Evolutionary conservation across 2,329 filamentous ascomycete species (phyloP), one percentile per base, ranked within the genome.

Genomic region (Apiospora pterosperma): DNA sequence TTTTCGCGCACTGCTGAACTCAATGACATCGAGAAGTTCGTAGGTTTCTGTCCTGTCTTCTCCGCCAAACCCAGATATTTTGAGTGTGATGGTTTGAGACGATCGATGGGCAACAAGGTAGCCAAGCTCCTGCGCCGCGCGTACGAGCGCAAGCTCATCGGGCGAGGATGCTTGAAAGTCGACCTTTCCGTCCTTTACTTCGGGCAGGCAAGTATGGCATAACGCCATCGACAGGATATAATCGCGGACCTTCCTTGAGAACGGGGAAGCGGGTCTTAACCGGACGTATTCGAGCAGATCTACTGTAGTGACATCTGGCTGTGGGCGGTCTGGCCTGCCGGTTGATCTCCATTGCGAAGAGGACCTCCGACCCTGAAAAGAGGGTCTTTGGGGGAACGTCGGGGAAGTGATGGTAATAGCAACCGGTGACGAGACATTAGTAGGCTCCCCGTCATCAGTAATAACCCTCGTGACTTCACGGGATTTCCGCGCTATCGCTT

Each of bases 151-250:
- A 61, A 97, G 80, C 74, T 97, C 94, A 74, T 97, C 94, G 0
- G 94, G 94, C 0, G 93, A 97, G 0, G 93, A 91, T 19, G 94
- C 92, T 77, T 97, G 94, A 72, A 92, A 97, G 8, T 90, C 86
- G n/a, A 92, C 84, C 41, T 87, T 81, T 4, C 90, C 93, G 70
- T 90, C 84, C 31, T 88, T 87, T 55, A 89, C 81, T 74, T 98
- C 94, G 0, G 95, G 94, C 28, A 97, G 81, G 74, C 93, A 97
- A 1, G 93, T 97, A 74, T 98, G 94, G 70, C 95, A 97, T 1
- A 98, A 81, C 0, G 94, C 92, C 71, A 97, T 85, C 0, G 90
- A 91, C 4, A 98, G 82, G 4, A 98, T 85, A 69, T 96, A 96
- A 73, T 96, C 88, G 66, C 90, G 90, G 1, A 90, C 92, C 72